Evolutionary conservation across 2,329 filamentous ascomycete genomes (phyloP).

Genomic region (Claviceps sp.): DNA sequence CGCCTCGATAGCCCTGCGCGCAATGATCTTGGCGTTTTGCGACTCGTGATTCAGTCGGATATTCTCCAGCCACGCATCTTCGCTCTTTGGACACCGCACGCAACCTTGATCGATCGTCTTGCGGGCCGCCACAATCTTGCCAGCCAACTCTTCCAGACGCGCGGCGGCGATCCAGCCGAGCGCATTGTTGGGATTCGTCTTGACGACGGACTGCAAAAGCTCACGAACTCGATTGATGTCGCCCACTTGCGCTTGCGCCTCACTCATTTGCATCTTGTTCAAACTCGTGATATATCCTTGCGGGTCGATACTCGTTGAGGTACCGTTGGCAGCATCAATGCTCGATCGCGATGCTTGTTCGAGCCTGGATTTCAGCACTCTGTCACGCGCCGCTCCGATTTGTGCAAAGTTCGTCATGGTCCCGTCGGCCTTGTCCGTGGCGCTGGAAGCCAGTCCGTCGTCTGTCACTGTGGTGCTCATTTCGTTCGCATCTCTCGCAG

Average conservation of each 20-base stretch:
- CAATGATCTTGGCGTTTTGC: constrained; percentile 90
- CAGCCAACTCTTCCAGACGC: constrained; percentile 81
- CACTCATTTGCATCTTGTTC: constrained; percentile 65
- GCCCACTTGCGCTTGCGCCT: constrained; percentile 72
- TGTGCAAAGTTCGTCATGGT: constrained; percentile 97
- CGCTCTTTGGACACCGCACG: constrained; percentile 80
- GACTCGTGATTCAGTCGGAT: constrained; percentile 77
- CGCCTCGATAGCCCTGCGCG: constrained; percentile 80
- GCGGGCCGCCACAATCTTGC: constrained; percentile 78
- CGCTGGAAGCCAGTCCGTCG: constrained; percentile 43
- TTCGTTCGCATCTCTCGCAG: constrained; percentile 66
- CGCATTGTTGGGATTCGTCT: constrained; percentile 88
- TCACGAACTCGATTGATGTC: constrained; percentile 90
- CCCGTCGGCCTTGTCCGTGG: constrained; percentile 49
- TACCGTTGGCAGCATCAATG: constrained; percentile 56
- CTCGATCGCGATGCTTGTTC: constrained; percentile 72
- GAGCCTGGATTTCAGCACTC: constrained; percentile 84
- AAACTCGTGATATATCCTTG: constrained; percentile 93
- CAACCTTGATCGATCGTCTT: constrained; percentile 82
- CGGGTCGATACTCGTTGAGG: constrained; percentile 80
- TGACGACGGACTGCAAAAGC: constrained; percentile 90
- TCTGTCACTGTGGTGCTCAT: constrained; percentile 82
- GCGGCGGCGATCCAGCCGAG: constrained; percentile 94
- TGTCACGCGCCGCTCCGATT: constrained; percentile 91
- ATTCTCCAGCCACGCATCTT: constrained; percentile 92